Evolutionary conservation across 805 yeast genomes (phyloP).

Genomic region (Lachancea quebecensis): DNA sequence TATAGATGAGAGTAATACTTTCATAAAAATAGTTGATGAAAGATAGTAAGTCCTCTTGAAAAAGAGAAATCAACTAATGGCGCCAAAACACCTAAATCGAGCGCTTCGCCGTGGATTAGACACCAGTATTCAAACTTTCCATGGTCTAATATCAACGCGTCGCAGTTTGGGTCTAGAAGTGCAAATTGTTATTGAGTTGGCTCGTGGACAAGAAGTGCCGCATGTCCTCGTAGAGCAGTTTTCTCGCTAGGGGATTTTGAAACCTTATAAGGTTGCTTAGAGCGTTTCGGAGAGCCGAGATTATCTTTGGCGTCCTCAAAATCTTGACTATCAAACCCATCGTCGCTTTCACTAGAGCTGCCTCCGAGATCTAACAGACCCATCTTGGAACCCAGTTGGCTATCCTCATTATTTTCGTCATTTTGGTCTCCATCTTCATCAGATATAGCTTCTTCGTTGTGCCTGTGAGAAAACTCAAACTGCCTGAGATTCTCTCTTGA

Average conservation of each 20-base stretch:
- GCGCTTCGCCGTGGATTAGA: slow-evolving; percentile 32
- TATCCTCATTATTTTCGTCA: not conserved
- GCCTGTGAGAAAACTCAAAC: slow-evolving; percentile 11
- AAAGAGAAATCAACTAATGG: slow-evolving; percentile 61
- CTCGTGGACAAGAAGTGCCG: slow-evolving; percentile 53
- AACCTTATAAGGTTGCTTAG: no score
- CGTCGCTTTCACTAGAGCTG: slow-evolving; percentile 8
- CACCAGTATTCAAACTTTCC: slow-evolving; percentile 50
- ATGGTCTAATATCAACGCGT: slow-evolving; percentile 37
- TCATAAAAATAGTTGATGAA: slow-evolving; percentile 52
- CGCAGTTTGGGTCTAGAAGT: slow-evolving; percentile 32
- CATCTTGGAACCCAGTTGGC: not conserved
- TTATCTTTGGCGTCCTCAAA: slow-evolving; percentile 12
- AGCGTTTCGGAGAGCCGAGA: not conserved
- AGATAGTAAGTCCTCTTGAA: slow-evolving; percentile 43
- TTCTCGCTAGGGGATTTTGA: slow-evolving; percentile 1
- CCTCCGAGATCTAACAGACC: slow-evolving; percentile 2
- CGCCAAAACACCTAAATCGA: slow-evolving; percentile 37
- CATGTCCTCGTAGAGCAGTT: slow-evolving; percentile 25
- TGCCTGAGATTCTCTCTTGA: slow-evolving; percentile 46
- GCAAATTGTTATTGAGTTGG: slow-evolving; percentile 42
- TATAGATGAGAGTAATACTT: slow-evolving; percentile 48
- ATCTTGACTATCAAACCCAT: slow-evolving; percentile 11
- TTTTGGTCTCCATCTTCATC: slow-evolving; percentile 11
- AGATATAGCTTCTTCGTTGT: slow-evolving; percentile 15